These are phyloP conservation scores for Trichoderma arundinaceum DNA, from an alignment of 2,329 filamentous ascomycete genomes.

Conservation along the genomic window DNA sequence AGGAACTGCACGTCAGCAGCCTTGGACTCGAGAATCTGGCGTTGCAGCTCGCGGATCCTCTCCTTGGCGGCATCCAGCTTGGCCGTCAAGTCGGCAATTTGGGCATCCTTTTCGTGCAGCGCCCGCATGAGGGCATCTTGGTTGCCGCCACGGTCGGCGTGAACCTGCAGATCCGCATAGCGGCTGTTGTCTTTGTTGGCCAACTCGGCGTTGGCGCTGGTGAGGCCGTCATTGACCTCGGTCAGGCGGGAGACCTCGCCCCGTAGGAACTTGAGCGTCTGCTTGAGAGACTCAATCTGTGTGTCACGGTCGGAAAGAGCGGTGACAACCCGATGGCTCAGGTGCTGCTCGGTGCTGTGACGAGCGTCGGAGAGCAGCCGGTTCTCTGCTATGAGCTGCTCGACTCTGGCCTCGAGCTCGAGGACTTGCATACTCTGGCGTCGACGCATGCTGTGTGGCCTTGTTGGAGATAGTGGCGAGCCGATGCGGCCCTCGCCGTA, in stretches of 20 bases:
- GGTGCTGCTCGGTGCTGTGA: slow-evolving; percentile 67
- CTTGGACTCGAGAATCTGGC: slow-evolving; percentile 63
- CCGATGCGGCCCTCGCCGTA: slow-evolving; percentile 85
- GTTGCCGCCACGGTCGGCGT: slow-evolving; percentile 71
- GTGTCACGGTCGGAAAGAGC: slow-evolving; percentile 81
- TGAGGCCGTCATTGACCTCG: slow-evolving; percentile 81
- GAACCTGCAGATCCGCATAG: slow-evolving; percentile 68
- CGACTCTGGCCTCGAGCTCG: slow-evolving; percentile 84
- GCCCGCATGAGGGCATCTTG: slow-evolving; percentile 66
- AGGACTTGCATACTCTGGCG: slow-evolving; percentile 97
- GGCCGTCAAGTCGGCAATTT: slow-evolving; percentile 77
- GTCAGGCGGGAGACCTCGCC: slow-evolving; percentile 80
- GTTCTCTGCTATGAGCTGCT: slow-evolving; percentile 86
- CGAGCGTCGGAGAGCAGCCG: slow-evolving; percentile 76
- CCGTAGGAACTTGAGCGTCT: slow-evolving; percentile 78
- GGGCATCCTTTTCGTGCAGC: slow-evolving; percentile 80
- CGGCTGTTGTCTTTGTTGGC: slow-evolving; percentile 76
- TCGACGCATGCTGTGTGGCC: slow-evolving; percentile 93
- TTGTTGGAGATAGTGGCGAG: slow-evolving; percentile 89
- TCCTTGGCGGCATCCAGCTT: slow-evolving; percentile 77
- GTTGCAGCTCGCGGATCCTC: slow-evolving; percentile 59
- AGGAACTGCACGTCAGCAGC: slow-evolving; percentile 75
- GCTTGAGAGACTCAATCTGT: slow-evolving; percentile 82
- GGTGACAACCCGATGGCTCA: slow-evolving; percentile 69
- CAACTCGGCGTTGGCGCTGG: slow-evolving; percentile 77